A percentile compares a stretch with the other conserved stretches of the same genome.
These are phyloP conservation scores for Sugiyamaella japonica DNA, from an alignment of 1,139 yeast genomes.

Conservation along the genomic window DNA sequence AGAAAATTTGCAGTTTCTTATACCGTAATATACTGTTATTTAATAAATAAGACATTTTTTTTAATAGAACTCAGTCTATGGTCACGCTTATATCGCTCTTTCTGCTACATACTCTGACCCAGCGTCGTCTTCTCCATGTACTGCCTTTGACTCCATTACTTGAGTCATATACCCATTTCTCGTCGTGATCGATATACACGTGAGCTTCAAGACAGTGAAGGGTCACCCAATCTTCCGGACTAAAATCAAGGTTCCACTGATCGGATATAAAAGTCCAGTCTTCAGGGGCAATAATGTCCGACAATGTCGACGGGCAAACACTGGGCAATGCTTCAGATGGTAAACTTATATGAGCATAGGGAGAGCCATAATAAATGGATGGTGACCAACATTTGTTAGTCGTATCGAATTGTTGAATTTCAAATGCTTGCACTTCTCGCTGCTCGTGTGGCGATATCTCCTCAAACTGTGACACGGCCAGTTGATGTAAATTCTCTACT, in stretches of 20 bases:
- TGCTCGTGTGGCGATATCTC: slow-evolving; percentile 37
- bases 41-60: slow-evolving; percentile 1
- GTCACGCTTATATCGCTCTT: not conserved
- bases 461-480: slow-evolving; percentile 42
- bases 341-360: slow-evolving; percentile 21
- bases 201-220: slow-evolving; percentile 21
- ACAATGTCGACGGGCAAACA: slow-evolving; percentile 22
- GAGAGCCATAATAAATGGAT: slow-evolving; percentile 27
- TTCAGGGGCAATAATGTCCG: slow-evolving; percentile 33
- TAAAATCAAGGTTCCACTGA: slow-evolving; percentile 35
- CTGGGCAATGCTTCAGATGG: slow-evolving; percentile 16
- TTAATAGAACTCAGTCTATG: not conserved
- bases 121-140: slow-evolving; percentile 33
- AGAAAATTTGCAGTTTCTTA: slow-evolving; percentile 5
- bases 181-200: slow-evolving; percentile 31
- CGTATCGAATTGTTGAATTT: slow-evolving; percentile 59
- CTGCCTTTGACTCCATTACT: slow-evolving; percentile 22
- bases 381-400: slow-evolving; percentile 58
- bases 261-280: slow-evolving; percentile 32
- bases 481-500: slow-evolving; percentile 23
- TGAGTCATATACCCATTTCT: slow-evolving; percentile 39
- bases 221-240: slow-evolving; percentile 33
- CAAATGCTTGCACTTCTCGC: slow-evolving; percentile 64
- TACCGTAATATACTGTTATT: slow-evolving; percentile 1
- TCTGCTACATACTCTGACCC: slow-evolving; percentile 33